phyloP scores from a whole-genome alignment of 164 flowering plant genomes.

The Vitis vinifera region ASM3070453v1 NC_081807.1:4829501-4830000 shows the following conservation, averaged over 20 bases:
- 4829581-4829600: constrained; percentile 23
- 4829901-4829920: not conserved
- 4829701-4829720: constrained; percentile 5
- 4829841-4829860: not conserved
- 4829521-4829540: constrained; percentile 33
- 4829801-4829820: not conserved
- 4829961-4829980: constrained; percentile 26
- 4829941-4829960: constrained; percentile 8
- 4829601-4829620: constrained; percentile 31
- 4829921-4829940: constrained; percentile 19
- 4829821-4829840: no score
- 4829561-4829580: not conserved
- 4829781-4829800: constrained; percentile 2
- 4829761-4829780: not conserved
- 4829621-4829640: not conserved
- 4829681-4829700: constrained; percentile 1
- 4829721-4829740: not conserved
- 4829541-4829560: constrained; percentile 28
- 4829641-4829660: constrained; percentile 3
- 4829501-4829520: constrained; percentile 9
- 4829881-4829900: not conserved
- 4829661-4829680: not conserved
- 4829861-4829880: not conserved
- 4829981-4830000: constrained; percentile 36
- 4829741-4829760: constrained; percentile 9